A percentile compares a stretch with the other conserved stretches of the same genome.
phyloP scores from a whole-genome alignment of 257 asterid genomes.

The Echium plantagineum region DNA sequence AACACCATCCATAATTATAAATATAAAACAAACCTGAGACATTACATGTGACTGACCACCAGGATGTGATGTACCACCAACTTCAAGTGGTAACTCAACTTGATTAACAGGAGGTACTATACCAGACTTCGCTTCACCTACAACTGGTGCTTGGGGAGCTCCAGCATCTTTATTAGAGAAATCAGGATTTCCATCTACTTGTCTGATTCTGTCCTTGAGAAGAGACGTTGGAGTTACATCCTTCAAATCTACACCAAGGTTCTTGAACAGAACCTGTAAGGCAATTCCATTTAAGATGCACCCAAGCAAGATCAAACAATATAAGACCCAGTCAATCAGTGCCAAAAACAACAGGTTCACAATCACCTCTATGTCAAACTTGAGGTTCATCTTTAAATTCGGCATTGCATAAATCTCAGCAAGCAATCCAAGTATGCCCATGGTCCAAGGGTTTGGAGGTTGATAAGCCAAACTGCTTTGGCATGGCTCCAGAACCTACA shows the following conservation, averaged over 20 bases:
- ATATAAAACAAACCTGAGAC: slow-evolving; percentile 46
- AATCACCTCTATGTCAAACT: slow-evolving; percentile 91
- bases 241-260: slow-evolving; percentile 80
- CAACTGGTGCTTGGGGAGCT: slow-evolving; percentile 53
- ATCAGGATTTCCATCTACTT: slow-evolving; percentile 94
- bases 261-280: slow-evolving; percentile 83
- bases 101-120: slow-evolving; percentile 51
- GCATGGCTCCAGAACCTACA: slow-evolving; percentile 85
- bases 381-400: slow-evolving; percentile 91
- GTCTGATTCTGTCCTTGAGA: slow-evolving; percentile 73
- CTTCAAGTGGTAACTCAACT: slow-evolving; percentile 66
- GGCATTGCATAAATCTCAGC: slow-evolving; percentile 96
- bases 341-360: not conserved
- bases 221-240: slow-evolving; percentile 78
- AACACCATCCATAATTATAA: not conserved
- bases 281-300: slow-evolving; percentile 10
- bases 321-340: not conserved
- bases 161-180: slow-evolving; percentile 83
- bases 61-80: slow-evolving; percentile 44
- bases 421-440: slow-evolving; percentile 90
- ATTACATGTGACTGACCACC: slow-evolving; percentile 55
- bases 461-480: slow-evolving; percentile 87
- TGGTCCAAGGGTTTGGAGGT: slow-evolving; percentile 99
- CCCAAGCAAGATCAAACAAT: not conserved
- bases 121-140: slow-evolving; percentile 62